These are phyloP conservation scores for Symmetrospora coprosmae DNA, from an alignment of 768 basidiomycete species.

Conservation along the genomic window DNA sequence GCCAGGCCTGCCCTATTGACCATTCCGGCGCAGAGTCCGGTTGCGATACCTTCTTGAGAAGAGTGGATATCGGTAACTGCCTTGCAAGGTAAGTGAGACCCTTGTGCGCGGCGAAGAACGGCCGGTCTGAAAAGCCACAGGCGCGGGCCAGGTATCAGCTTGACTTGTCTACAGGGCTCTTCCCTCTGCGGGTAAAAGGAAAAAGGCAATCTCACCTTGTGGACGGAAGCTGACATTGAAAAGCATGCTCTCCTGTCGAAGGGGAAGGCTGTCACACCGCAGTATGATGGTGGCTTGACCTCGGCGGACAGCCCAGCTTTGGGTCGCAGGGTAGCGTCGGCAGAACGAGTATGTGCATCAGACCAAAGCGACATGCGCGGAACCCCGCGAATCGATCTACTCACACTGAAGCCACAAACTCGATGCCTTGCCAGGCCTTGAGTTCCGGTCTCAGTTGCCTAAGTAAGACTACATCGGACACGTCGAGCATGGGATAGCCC, in stretches of 20 bases:
- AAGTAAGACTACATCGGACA: constrained; percentile 35
- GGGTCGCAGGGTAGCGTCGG: too few relatives aligned
- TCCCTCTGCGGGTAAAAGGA: too few relatives aligned
- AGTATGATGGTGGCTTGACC: background rate
- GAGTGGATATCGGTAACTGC: background rate
- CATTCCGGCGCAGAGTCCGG: background rate
- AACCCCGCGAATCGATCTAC: too few relatives aligned
- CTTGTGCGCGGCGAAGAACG: constrained; percentile 11
- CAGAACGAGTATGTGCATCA: too few relatives aligned
- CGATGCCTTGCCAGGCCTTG: constrained; percentile 26
- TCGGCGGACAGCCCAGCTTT: background rate
- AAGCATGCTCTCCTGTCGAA: background rate
- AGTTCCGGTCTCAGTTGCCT: constrained; percentile 31
- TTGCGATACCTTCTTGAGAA: background rate
- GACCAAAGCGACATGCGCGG: too few relatives aligned
- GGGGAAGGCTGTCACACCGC: background rate
- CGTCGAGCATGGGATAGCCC: constrained; percentile 34
- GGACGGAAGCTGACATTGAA: constrained; percentile 8
- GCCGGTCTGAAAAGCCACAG: background rate
- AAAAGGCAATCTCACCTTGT: background rate
- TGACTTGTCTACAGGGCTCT: background rate
- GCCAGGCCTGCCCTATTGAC: constrained; percentile 14
- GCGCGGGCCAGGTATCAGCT: background rate
- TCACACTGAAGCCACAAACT: constrained; percentile 34
- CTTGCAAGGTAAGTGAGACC: background rate